Conservation (phyloP, 1,284 basidiomycete genomes). For the Microbotryum silenes-acaulis region DNA sequence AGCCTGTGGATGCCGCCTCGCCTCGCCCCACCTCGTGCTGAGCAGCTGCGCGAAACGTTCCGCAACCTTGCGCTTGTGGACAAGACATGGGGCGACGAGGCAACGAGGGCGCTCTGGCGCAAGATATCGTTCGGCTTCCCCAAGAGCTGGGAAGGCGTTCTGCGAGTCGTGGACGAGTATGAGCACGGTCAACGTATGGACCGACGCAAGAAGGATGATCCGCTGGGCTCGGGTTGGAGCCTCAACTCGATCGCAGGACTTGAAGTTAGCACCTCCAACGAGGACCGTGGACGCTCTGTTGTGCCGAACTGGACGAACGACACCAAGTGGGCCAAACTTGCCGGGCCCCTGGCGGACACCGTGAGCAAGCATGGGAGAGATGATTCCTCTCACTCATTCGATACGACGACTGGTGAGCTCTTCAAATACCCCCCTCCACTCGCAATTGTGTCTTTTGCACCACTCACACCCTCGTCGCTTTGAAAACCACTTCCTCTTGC, state of each 20-base stretch:
- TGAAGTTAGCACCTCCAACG: neutral
- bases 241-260: neutral
- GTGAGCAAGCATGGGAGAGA: too few species aligned
- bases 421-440: too few species aligned
- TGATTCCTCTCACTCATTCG: too few species aligned
- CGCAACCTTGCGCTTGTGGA: slow-evolving; percentile 12
- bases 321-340: too few species aligned
- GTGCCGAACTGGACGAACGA: too few species aligned
- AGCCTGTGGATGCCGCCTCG: slow-evolving; percentile 7
- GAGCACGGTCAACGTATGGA: slow-evolving; percentile 6
- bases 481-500: too few species aligned
- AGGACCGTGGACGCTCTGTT: neutral
- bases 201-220: neutral
- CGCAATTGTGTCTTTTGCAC: too few species aligned
- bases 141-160: slow-evolving; percentile 22
- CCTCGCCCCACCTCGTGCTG: slow-evolving; percentile 12
- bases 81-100: slow-evolving; percentile 24
- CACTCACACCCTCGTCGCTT: too few species aligned
- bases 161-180: slow-evolving; percentile 28
- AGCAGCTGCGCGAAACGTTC: slow-evolving; percentile 8
- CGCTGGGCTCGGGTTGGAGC: slow-evolving; percentile 2
- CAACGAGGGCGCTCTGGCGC: slow-evolving; percentile 24
- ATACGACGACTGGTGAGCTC: too few species aligned
- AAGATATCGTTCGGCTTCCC: slow-evolving; percentile 28
- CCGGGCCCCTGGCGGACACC: too few species aligned